These are phyloP conservation scores for Zygosaccharomyces siamensis DNA, from an alignment of 805 yeast genomes.

Conservation along the genomic window DNA sequence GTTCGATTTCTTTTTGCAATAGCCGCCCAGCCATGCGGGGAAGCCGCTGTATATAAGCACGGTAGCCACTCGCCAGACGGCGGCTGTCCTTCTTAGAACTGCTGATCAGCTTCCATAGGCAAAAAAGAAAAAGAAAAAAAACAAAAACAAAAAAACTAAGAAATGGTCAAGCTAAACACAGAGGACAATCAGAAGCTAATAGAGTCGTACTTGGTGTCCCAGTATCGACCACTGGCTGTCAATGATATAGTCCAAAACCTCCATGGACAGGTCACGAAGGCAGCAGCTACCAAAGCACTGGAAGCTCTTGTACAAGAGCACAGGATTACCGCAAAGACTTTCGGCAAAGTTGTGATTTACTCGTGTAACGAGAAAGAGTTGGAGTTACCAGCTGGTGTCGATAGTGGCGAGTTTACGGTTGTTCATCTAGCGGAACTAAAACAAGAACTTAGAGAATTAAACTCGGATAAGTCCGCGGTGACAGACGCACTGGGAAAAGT, in stretches of 20 bases:
- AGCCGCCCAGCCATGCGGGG: too few relatives aligned
- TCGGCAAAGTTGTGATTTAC: slow-evolving; percentile 43
- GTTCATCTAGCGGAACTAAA: slow-evolving; percentile 22
- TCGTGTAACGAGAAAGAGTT: slow-evolving; percentile 38
- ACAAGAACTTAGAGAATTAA: slow-evolving; percentile 23
- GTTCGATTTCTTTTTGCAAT: too few relatives aligned
- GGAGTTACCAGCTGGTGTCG: slow-evolving; percentile 9
- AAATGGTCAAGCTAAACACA: slow-evolving; percentile 2
- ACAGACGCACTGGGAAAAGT: slow-evolving; percentile 11
- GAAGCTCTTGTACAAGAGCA: slow-evolving; percentile 35
- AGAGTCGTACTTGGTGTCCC: slow-evolving; percentile 38
- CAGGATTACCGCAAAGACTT: slow-evolving; percentile 37
- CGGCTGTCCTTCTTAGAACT: too few relatives aligned
- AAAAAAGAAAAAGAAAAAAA: too few relatives aligned
- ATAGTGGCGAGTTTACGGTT: slow-evolving; percentile 12
- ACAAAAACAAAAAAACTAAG: too few relatives aligned
- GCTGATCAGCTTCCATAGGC: too few relatives aligned
- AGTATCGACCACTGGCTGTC: slow-evolving; percentile 46
- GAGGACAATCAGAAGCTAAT: slow-evolving; percentile 35
- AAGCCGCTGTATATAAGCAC: too few relatives aligned
- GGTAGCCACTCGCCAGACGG: too few relatives aligned
- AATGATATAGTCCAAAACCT: slow-evolving; percentile 44
- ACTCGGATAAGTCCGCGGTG: slow-evolving; percentile 14
- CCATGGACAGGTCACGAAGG: slow-evolving; percentile 39
- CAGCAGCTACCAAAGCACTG: slow-evolving; percentile 37